Conservation (phyloP, 140 eudicot species). For the Anethum foeniculum region DNA sequence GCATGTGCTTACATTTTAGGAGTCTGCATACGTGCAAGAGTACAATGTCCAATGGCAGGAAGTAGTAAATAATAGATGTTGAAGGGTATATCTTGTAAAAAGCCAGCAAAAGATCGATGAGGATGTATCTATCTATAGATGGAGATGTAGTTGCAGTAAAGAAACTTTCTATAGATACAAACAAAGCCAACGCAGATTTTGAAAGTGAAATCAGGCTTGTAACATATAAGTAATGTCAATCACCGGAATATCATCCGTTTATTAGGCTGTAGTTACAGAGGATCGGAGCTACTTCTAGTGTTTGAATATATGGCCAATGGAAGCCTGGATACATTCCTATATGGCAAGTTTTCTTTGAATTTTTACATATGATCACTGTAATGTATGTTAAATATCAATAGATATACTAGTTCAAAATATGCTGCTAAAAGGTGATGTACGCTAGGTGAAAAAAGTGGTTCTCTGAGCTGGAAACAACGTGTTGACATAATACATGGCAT, state of each 20-base stretch:
- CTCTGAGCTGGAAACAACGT: conserved; percentile 39
- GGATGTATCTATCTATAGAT: too few species aligned
- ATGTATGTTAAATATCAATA: not conserved
- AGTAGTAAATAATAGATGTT: too few species aligned
- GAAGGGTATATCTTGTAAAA: too few species aligned
- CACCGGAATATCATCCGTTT: conserved; percentile 43
- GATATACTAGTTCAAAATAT: not conserved
- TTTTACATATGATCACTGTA: not conserved
- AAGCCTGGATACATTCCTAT: conserved; percentile 39
- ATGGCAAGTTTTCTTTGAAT: conserved; percentile 19
- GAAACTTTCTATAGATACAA: conserved; percentile 30
- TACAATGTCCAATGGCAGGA: too few species aligned
- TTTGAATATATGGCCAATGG: conserved; percentile 45
- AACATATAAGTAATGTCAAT: conserved; percentile 33
- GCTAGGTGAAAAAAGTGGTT: conserved; percentile 41
- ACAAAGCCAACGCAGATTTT: conserved; percentile 42
- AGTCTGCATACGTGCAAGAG: too few species aligned
- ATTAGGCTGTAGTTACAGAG: conserved; percentile 36
- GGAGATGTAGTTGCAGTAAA: conserved; percentile 62
- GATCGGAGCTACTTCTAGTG: conserved; percentile 32
- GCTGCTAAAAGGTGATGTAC: not conserved
- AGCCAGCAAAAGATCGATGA: too few species aligned
- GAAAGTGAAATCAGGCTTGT: conserved; percentile 38
- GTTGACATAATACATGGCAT: conserved; percentile 12
- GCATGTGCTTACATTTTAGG: too few species aligned